Evolutionary conservation across 768 basidiomycete genomes (phyloP).

Genomic region (Daedaleopsis nitida): DNA sequence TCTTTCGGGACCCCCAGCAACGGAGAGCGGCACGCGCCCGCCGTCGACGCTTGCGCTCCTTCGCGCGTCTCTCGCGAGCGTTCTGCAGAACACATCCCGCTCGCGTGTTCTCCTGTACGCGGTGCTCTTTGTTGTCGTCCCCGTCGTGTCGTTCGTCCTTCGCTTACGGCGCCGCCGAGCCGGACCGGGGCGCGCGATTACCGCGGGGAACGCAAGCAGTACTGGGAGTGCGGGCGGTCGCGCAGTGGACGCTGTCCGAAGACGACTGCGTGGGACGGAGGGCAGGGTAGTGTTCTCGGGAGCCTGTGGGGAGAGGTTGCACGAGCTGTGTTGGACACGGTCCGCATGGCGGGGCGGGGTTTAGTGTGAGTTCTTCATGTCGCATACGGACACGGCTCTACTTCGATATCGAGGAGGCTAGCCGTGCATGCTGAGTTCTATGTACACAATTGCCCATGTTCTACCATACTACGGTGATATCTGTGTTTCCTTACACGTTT

Average conservation of each 20-base stretch:
- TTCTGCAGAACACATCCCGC: slow-evolving; percentile 50
- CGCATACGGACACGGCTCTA: no score
- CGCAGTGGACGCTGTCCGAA: slow-evolving; percentile 60
- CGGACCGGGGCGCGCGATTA: slow-evolving; percentile 10
- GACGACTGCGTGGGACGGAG: slow-evolving; percentile 47
- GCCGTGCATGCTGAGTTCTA: no score
- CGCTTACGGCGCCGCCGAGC: slow-evolving; percentile 48
- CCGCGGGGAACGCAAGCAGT: slow-evolving; percentile 15
- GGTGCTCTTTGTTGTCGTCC: slow-evolving; percentile 43
- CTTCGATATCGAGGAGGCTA: no score
- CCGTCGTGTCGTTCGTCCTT: slow-evolving; percentile 49
- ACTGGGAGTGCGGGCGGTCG: slow-evolving; percentile 2
- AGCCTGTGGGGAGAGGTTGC: slow-evolving; percentile 54
- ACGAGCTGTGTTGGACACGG: slow-evolving; percentile 61
- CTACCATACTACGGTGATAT: no score
- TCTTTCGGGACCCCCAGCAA: slow-evolving; percentile 16
- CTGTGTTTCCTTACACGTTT: no score
- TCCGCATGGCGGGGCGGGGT: slow-evolving; percentile 77
- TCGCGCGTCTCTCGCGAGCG: slow-evolving; percentile 22
- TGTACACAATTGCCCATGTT: no score
- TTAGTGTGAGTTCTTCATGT: slow-evolving; percentile 46
- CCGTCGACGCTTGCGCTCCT: slow-evolving; percentile 28
- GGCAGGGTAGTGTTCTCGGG: slow-evolving; percentile 38
- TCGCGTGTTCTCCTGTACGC: slow-evolving; percentile 51
- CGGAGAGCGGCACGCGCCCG: slow-evolving; percentile 12